These are phyloP conservation scores for Halophytophthora polymorphica DNA, from an alignment of 352 stramenopile species.

Conservation along the genomic window DNA sequence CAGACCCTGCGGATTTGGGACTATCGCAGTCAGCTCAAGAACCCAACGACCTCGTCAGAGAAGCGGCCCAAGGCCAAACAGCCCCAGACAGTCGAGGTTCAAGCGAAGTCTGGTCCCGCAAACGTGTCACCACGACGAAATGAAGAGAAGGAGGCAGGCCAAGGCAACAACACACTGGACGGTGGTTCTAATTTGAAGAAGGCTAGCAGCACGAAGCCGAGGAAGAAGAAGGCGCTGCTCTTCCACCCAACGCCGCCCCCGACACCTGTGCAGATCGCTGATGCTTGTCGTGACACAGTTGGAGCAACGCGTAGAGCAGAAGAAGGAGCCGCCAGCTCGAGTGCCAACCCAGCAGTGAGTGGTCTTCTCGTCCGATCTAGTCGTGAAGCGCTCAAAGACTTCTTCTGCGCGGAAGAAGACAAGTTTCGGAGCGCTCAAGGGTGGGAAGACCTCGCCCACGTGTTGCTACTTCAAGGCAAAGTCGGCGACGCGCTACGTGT, in stretches of 20 bases:
- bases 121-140: neutral
- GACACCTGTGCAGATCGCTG: constrained; percentile 16
- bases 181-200: constrained; percentile 1
- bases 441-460: constrained; percentile 51
- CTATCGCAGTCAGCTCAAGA: constrained; percentile 27
- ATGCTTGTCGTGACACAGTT: constrained; percentile 11
- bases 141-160: neutral
- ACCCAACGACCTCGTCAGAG: constrained; percentile 10
- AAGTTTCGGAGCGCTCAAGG: constrained; percentile 29
- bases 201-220: constrained; percentile 15
- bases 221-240: constrained; percentile 22
- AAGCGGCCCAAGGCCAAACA: constrained; percentile 26
- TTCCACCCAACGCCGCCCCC: constrained; percentile 25
- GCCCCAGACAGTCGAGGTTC: constrained; percentile 15
- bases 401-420: constrained; percentile 24
- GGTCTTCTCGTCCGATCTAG: constrained; percentile 11
- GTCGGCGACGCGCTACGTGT: constrained; percentile 57
- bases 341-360: neutral
- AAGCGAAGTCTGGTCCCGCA: neutral
- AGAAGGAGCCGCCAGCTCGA: neutral
- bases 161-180: neutral
- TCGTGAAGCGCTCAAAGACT: constrained; percentile 8
- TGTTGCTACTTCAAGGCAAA: constrained; percentile 48
- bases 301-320: neutral
- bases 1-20: constrained; percentile 69